A percentile compares a stretch with the other conserved stretches of the same genome.
phyloP scores from a whole-genome alignment of 352 stramenopile genomes.

The Phytophthora sansomeana region DNA sequence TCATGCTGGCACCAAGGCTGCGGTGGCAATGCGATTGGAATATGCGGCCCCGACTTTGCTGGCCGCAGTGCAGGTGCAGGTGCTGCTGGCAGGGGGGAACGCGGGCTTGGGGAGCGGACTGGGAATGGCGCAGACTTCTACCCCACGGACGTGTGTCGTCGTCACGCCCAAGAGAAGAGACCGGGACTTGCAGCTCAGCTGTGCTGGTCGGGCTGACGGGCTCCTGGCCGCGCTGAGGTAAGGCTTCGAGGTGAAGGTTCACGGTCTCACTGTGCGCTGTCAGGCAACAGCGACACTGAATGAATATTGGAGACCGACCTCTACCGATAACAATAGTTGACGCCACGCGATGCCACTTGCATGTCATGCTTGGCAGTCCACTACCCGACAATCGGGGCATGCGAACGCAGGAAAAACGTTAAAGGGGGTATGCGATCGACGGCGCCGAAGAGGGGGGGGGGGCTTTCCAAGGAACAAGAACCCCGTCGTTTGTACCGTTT shows the following conservation, averaged over 20 bases:
- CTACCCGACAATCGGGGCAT: neutral
- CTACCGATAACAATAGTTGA: no score
- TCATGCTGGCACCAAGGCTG: slow-evolving; percentile 26
- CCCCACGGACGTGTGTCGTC: slow-evolving; percentile 32
- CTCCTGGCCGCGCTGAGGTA: slow-evolving; percentile 26
- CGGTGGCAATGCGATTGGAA: slow-evolving; percentile 29
- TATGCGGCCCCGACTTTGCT: slow-evolving; percentile 23
- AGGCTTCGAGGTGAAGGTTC: no score
- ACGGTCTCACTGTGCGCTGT: no score
- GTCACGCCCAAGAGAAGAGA: slow-evolving; percentile 38
- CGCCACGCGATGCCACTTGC: slow-evolving; percentile 6
- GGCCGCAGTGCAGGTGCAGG: no score
- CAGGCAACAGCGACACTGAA: no score
- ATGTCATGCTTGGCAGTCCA: slow-evolving; percentile 1
- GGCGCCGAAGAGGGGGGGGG: neutral
- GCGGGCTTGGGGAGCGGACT: slow-evolving; percentile 33
- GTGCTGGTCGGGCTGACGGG: no score
- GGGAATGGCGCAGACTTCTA: slow-evolving; percentile 33
- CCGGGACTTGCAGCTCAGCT: slow-evolving; percentile 26
- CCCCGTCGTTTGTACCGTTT: neutral
- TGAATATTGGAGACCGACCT: no score
- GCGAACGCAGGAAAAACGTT: slow-evolving; percentile 6
- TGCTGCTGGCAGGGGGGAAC: no score
- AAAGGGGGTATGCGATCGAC: slow-evolving; percentile 13
- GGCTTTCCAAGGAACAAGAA: neutral